Percentiles rank a stretch among this genome's conserved stretches.
phyloP scores from a whole-genome alignment of 176 grass and related monocot genomes.

The Musa beccarii region DNA sequence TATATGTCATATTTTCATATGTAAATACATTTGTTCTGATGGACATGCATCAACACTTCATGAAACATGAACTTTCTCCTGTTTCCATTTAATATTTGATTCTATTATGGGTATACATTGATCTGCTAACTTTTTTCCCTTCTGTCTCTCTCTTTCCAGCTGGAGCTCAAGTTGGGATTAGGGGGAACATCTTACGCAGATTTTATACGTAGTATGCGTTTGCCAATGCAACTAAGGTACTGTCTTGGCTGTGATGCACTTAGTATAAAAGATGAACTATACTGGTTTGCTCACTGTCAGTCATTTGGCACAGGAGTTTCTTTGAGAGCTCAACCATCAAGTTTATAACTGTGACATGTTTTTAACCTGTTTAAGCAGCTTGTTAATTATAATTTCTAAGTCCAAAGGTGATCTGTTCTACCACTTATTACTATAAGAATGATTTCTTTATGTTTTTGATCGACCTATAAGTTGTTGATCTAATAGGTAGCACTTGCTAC shows the following conservation, averaged over 20 bases:
- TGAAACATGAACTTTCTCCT: too few species aligned
- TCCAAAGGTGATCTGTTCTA: neutral
- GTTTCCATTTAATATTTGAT: too few species aligned
- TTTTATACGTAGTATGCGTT: slow-evolving; percentile 73
- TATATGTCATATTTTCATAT: too few species aligned
- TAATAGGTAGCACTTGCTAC: too few species aligned
- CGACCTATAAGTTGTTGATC: too few species aligned
- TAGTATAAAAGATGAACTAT: neutral
- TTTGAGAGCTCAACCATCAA: neutral
- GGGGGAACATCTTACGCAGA: slow-evolving; percentile 93
- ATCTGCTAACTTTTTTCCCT: too few species aligned
- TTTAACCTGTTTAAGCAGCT: neutral
- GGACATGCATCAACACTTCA: too few species aligned
- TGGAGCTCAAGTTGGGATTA: slow-evolving; percentile 93
- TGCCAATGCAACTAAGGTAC: slow-evolving; percentile 98
- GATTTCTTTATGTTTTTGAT: too few species aligned
- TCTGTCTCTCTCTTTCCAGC: slow-evolving; percentile 38
- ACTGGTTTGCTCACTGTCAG: neutral
- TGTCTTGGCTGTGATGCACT: slow-evolving; percentile 1
- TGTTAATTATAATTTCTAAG: neutral
- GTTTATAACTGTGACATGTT: neutral
- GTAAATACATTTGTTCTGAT: too few species aligned
- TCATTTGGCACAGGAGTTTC: neutral
- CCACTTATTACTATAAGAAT: too few species aligned
- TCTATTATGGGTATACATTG: too few species aligned